These are phyloP conservation scores for Coleophoma crateriformis DNA, from an alignment of 2,329 filamentous ascomycete genomes.

Conservation along the genomic window DNA sequence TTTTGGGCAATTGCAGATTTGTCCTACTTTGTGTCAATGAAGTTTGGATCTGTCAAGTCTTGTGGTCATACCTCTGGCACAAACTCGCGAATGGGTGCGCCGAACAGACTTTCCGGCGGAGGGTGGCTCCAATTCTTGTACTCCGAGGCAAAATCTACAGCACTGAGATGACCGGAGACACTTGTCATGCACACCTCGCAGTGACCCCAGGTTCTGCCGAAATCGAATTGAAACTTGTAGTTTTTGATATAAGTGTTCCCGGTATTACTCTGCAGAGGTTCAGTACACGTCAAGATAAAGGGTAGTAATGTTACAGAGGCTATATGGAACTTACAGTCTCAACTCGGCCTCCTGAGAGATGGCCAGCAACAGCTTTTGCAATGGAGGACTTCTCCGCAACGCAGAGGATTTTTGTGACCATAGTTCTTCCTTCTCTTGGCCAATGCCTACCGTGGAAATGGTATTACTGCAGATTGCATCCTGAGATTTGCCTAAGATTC, in stretches of 20 bases:
- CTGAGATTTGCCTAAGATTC: not conserved
- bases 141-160: conserved; percentile 67
- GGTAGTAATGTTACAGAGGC: not conserved
- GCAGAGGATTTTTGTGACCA: conserved; percentile 54
- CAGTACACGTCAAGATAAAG: conserved; percentile 1
- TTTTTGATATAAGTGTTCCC: conserved; percentile 75
- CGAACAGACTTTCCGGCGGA: conserved; percentile 73
- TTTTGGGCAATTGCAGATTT: conserved; percentile 80
- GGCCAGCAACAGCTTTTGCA: conserved; percentile 85
- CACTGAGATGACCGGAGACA: conserved; percentile 82
- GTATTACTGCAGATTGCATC: not conserved
- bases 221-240: conserved; percentile 86
- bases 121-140: conserved; percentile 75
- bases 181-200: conserved; percentile 91
- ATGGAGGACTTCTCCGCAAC: conserved; percentile 91
- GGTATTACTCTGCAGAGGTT: conserved; percentile 15
- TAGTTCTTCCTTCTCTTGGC: conserved; percentile 1
- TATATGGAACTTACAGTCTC: conserved; percentile 52
- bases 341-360: conserved; percentile 73
- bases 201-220: conserved; percentile 71
- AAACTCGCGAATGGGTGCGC: conserved; percentile 65
- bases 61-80: conserved; percentile 53
- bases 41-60: no score
- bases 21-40: conserved; percentile 44
- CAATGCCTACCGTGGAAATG: not conserved